Percentiles rank a stretch among this genome's conserved stretches.
Evolutionary conservation across 257 asterid species (phyloP).

Genomic region (Dorcoceras hygrometricum): DNA sequence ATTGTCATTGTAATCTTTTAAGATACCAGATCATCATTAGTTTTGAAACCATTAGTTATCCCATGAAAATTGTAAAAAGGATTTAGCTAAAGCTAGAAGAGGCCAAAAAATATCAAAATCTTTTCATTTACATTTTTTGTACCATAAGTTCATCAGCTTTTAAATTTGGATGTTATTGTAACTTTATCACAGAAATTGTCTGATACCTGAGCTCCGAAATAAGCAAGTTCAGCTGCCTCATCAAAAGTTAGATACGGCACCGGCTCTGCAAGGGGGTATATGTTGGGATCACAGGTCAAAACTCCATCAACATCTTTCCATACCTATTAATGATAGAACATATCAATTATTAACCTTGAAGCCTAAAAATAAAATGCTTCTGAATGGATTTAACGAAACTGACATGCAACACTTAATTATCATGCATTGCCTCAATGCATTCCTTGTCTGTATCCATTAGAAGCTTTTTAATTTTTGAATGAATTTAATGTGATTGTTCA

Average conservation of each 20-base stretch:
- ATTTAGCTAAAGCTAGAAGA: neutral
- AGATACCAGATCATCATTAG: no score
- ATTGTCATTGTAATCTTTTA: neutral
- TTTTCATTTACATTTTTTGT: no score
- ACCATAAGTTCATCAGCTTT: neutral
- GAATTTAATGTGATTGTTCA: no score
- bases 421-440: neutral
- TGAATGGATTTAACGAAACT: neutral
- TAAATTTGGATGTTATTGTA: conserved; percentile 5
- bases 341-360: conserved; percentile 6
- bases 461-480: no score
- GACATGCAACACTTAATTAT: neutral
- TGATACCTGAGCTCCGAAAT: conserved; percentile 73
- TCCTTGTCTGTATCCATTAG: no score
- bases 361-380: neutral
- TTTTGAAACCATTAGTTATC: neutral
- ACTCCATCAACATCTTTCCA: conserved; percentile 99
- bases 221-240: conserved; percentile 99
- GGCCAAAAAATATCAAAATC: neutral
- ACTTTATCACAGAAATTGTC: neutral
- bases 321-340: conserved; percentile 47
- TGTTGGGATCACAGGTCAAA: conserved; percentile 91
- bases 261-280: conserved; percentile 59
- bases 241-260: conserved; percentile 92
- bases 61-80: neutral